A percentile compares a stretch with the other conserved stretches of the same genome.
Evolutionary conservation across 495 filamentous ascomycete genomes (phyloP).

Genomic region (Talaromyces ruber): DNA sequence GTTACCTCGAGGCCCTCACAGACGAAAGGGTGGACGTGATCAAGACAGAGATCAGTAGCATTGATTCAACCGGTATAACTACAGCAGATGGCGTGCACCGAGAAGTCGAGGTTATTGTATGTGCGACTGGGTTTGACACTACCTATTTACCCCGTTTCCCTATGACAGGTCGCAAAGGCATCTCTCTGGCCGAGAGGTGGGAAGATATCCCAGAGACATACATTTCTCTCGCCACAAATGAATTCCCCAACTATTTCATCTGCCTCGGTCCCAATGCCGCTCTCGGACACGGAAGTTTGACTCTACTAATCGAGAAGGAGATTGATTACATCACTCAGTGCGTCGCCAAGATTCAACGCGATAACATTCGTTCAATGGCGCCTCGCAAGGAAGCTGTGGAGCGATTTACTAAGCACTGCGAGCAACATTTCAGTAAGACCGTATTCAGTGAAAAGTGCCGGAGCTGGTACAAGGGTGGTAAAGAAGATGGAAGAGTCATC

Average conservation of each 20-base stretch:
- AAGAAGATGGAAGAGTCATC: slow-evolving; percentile 24
- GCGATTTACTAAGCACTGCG: slow-evolving; percentile 36
- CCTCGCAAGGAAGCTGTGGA: slow-evolving; percentile 31
- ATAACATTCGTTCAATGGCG: slow-evolving; percentile 35
- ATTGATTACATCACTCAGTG: slow-evolving; percentile 45
- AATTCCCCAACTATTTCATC: slow-evolving; percentile 61
- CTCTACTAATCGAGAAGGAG: slow-evolving; percentile 35
- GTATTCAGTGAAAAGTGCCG: slow-evolving; percentile 40
- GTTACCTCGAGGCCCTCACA: slow-evolving; percentile 40
- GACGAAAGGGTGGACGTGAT: slow-evolving; percentile 39
- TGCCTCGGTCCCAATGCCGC: slow-evolving; percentile 38
- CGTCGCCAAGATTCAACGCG: slow-evolving; percentile 40
- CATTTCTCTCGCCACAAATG: slow-evolving; percentile 48
- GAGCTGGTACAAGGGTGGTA: slow-evolving; percentile 46
- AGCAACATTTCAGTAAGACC: slow-evolving; percentile 37
- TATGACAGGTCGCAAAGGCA: slow-evolving; percentile 37
- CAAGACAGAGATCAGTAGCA: slow-evolving; percentile 27
- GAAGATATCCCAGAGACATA: slow-evolving; percentile 46
- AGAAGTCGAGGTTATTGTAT: slow-evolving; percentile 33
- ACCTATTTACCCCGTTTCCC: slow-evolving; percentile 40
- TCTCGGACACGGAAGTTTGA: slow-evolving; percentile 37
- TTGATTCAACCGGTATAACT: slow-evolving; percentile 38
- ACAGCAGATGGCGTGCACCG: slow-evolving; percentile 38
- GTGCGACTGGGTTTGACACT: slow-evolving; percentile 50
- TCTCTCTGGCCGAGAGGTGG: slow-evolving; percentile 42